Evolutionary conservation across 441 rosid genomes (phyloP).

Genomic region (Brassica balearica): DNA sequence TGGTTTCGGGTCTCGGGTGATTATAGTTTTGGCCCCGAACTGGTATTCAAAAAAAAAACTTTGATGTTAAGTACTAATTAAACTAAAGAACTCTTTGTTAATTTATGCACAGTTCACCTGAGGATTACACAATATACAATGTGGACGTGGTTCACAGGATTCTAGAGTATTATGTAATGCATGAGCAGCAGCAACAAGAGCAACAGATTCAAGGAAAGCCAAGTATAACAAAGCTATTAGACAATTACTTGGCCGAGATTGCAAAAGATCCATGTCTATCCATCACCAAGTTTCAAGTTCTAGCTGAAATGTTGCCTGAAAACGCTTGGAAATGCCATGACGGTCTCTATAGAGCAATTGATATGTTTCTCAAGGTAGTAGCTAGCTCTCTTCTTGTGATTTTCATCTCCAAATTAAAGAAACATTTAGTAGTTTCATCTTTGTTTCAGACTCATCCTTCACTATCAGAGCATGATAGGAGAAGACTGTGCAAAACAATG

Average conservation of each 20-base stretch:
- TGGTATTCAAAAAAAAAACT: no score
- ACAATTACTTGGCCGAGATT: constrained; percentile 73
- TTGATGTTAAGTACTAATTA: not conserved
- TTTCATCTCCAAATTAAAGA: not conserved
- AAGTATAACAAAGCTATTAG: constrained; percentile 69
- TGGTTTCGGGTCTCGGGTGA: no score
- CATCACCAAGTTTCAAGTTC: constrained; percentile 75
- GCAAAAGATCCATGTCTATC: constrained; percentile 79
- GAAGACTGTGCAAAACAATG: constrained; percentile 77
- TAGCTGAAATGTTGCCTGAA: constrained; percentile 77
- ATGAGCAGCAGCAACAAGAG: constrained; percentile 69
- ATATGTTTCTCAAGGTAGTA: constrained; percentile 77
- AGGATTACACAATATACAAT: constrained; percentile 63
- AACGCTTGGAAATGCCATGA: constrained; percentile 73
- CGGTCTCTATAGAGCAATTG: constrained; percentile 91
- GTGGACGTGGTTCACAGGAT: constrained; percentile 76
- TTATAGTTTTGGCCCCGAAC: no score
- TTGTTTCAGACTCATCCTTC: constrained; percentile 72
- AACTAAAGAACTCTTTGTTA: constrained; percentile 4
- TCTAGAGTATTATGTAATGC: constrained; percentile 73
- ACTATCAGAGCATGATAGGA: constrained; percentile 71
- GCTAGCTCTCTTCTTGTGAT: constrained; percentile 14
- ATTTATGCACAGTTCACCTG: constrained; percentile 55
- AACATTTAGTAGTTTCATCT: not conserved
- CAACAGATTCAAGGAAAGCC: constrained; percentile 52